A percentile compares a stretch with the other conserved stretches of the same genome.
Conservation (phyloP, 2,329 filamentous ascomycete genomes). For the Talaromyces sp. region DNA sequence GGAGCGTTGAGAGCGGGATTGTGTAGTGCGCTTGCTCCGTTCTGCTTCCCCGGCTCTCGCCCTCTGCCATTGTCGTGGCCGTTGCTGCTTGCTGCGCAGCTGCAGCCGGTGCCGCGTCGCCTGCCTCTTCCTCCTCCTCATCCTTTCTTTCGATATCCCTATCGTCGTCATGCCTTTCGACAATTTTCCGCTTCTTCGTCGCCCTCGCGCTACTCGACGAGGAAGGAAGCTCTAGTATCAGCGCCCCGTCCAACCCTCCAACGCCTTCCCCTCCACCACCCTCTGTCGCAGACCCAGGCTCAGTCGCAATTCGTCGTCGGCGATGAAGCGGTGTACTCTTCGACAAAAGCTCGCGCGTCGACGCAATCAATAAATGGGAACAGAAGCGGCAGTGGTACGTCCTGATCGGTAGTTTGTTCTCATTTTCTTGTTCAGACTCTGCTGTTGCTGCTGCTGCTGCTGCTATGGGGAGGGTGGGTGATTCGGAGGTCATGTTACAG, state of each 20-base stretch:
- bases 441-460: too few species aligned
- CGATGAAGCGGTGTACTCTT: constrained; percentile 21
- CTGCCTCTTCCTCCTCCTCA: background rate
- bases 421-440: background rate
- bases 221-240: constrained; percentile 4
- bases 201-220: constrained; percentile 24
- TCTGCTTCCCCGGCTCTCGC: background rate
- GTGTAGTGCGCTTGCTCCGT: constrained; percentile 39
- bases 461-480: too few species aligned
- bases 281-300: background rate
- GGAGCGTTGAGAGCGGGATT: constrained; percentile 51
- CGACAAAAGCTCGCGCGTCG: constrained; percentile 48
- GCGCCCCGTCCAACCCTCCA: background rate
- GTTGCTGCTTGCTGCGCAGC: background rate
- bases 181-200: constrained; percentile 18
- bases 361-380: constrained; percentile 61
- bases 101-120: background rate
- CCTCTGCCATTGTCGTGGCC: background rate
- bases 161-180: constrained; percentile 18
- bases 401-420: constrained; percentile 37
- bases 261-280: background rate
- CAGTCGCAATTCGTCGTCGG: background rate
- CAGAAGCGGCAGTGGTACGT: constrained; percentile 62
- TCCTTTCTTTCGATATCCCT: background rate
- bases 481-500: too few species aligned